Evolutionary conservation across 2,329 filamentous ascomycete genomes (phyloP).

Genomic region (Coniella vitis): DNA sequence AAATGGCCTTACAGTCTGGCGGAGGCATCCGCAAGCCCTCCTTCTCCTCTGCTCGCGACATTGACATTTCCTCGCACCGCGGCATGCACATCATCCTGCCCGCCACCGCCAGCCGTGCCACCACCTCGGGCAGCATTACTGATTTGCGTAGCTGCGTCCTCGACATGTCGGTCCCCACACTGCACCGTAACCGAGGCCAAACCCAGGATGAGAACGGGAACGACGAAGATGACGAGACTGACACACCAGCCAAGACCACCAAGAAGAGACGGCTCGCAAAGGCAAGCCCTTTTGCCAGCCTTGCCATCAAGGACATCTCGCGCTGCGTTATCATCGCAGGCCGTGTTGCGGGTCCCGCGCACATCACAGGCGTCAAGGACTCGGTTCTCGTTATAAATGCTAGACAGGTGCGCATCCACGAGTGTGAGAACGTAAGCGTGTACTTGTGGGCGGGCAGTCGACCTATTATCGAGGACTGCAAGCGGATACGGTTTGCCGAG

Average conservation of each 20-base stretch:
- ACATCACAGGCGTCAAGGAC: constrained; percentile 69
- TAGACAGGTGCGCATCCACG: constrained; percentile 89
- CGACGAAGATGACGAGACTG: background rate
- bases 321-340: constrained; percentile 71
- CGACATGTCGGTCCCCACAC: constrained; percentile 66
- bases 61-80: constrained; percentile 61
- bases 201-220: background rate
- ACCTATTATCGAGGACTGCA: constrained; percentile 91
- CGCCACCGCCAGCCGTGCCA: constrained; percentile 60
- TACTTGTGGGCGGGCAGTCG: constrained; percentile 77
- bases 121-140: constrained; percentile 66
- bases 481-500: constrained; percentile 68
- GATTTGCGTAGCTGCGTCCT: constrained; percentile 66
- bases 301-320: constrained; percentile 60
- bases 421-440: constrained; percentile 71
- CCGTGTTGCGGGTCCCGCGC: constrained; percentile 69
- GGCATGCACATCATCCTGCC: constrained; percentile 74
- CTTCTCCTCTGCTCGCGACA: constrained; percentile 53
- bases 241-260: background rate
- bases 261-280: constrained; percentile 25
- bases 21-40: constrained; percentile 49
- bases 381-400: constrained; percentile 73
- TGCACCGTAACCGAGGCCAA: constrained; percentile 22
- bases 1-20: constrained; percentile 37
- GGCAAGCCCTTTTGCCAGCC: constrained; percentile 58